Percentiles rank a stretch among this genome's conserved stretches.
Conservation (phyloP, 1,284 basidiomycete species). For the Lentinula novae-zelandiae region DNA sequence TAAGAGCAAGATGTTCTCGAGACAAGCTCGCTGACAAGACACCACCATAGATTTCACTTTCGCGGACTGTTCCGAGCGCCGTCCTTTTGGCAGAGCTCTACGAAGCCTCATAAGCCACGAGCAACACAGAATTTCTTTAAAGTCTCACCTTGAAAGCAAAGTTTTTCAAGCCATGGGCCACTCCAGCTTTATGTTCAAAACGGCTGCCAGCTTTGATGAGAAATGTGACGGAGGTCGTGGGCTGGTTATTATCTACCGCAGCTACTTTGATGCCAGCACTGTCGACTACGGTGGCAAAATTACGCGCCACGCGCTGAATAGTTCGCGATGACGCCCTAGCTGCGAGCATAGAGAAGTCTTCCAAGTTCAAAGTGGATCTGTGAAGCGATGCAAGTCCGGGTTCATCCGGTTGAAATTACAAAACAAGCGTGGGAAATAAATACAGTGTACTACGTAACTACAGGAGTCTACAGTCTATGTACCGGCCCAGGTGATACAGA, state of each 20-base stretch:
- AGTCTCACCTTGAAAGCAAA: conserved; percentile 89
- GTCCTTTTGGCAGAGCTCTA: conserved; percentile 85
- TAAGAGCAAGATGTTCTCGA: conserved; percentile 89
- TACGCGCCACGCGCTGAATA: conserved; percentile 42
- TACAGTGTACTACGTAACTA: too few species aligned
- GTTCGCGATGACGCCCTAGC: conserved; percentile 57
- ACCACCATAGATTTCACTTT: conserved; percentile 93
- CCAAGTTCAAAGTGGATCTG: neutral
- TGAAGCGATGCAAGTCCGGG: conserved; percentile 3
- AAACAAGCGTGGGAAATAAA: neutral
- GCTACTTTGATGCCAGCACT: conserved; percentile 82
- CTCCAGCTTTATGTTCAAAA: conserved; percentile 82
- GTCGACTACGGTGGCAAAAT: conserved; percentile 79
- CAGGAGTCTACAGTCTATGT: neutral
- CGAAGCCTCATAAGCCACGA: neutral
- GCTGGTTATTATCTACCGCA: conserved; percentile 75
- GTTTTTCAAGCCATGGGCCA: conserved; percentile 91
- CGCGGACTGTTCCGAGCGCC: conserved; percentile 87
- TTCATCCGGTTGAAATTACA: neutral
- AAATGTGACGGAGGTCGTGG: conserved; percentile 82
- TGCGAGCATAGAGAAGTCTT: conserved; percentile 44
- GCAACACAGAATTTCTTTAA: conserved; percentile 11
- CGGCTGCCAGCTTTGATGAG: conserved; percentile 89
- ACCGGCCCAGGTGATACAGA: too few species aligned
- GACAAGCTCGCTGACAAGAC: conserved; percentile 84